A percentile compares a stretch with the other conserved stretches of the same genome.
These are phyloP conservation scores for Sesbania bispinosa DNA, from an alignment of 306 rosid genomes.

Conservation along the genomic window DNA sequence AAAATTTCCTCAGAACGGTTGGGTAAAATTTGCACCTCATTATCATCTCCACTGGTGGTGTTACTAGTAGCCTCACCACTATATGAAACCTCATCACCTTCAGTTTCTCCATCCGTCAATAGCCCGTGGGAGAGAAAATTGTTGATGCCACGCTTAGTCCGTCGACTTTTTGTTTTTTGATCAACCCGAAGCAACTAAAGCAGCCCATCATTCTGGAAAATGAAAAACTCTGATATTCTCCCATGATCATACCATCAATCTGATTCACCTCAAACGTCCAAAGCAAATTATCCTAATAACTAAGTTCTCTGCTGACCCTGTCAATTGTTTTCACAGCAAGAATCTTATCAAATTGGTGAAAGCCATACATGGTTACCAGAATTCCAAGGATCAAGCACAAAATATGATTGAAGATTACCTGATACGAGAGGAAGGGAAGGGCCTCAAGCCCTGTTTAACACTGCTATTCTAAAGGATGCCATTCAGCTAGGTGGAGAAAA, in stretches of 20 bases:
- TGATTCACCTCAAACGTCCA: slow-evolving; percentile 30
- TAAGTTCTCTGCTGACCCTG: slow-evolving; percentile 35
- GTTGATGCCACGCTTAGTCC: slow-evolving; percentile 34
- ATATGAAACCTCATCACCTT: slow-evolving; percentile 61
- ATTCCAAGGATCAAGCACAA: background rate
- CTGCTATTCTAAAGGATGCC: slow-evolving; percentile 89
- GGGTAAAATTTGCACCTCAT: slow-evolving; percentile 41
- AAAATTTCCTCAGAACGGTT: slow-evolving; percentile 85
- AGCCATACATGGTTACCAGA: background rate
- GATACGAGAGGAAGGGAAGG: slow-evolving; percentile 45
- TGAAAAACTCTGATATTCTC: slow-evolving; percentile 45
- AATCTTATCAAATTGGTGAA: slow-evolving; percentile 14
- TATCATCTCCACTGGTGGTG: slow-evolving; percentile 57
- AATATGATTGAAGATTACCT: slow-evolving; percentile 41
- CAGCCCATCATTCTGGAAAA: slow-evolving; percentile 72
- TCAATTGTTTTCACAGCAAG: slow-evolving; percentile 13
- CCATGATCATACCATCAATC: slow-evolving; percentile 21
- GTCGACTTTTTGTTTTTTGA: slow-evolving; percentile 36
- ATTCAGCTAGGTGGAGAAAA: slow-evolving; percentile 79
- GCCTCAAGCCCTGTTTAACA: slow-evolving; percentile 59
- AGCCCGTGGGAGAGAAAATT: slow-evolving; percentile 52
- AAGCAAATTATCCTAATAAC: slow-evolving; percentile 37
- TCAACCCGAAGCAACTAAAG: slow-evolving; percentile 85
- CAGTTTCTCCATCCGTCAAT: slow-evolving; percentile 60
- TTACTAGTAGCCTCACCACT: slow-evolving; percentile 53